These are phyloP conservation scores for Eucalyptus rudis DNA, from an alignment of 345 rosid genomes.

Conservation along the genomic window DNA sequence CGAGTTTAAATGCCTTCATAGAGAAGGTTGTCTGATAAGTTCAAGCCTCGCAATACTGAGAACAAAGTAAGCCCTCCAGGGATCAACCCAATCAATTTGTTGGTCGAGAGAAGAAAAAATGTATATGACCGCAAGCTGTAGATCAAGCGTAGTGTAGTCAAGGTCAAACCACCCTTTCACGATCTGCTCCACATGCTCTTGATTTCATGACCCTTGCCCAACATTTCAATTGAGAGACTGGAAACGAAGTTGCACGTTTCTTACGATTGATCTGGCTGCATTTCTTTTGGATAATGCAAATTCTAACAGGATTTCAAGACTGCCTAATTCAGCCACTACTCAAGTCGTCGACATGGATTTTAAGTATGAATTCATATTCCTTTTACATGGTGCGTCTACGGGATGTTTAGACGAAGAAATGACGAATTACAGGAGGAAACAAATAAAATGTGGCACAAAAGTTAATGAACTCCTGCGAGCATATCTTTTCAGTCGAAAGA, in stretches of 20 bases:
- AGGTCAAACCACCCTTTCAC: background rate
- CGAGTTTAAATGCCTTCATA: background rate
- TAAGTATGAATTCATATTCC: background rate
- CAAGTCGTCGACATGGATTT: background rate
- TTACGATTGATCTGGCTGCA: background rate
- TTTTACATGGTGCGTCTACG: background rate
- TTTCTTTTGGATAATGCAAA: background rate
- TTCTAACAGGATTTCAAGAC: background rate
- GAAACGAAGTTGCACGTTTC: background rate
- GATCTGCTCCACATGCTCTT: background rate
- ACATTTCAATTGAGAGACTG: background rate
- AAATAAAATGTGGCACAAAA: background rate
- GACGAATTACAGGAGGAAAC: background rate
- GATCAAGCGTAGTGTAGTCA: background rate
- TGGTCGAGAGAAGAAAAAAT: conserved; percentile 4
- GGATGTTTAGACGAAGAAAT: background rate
- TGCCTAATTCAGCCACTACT: background rate
- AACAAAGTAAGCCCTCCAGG: conserved; percentile 2
- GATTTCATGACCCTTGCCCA: background rate
- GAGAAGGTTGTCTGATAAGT: background rate
- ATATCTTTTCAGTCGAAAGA: background rate
- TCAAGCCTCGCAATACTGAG: background rate
- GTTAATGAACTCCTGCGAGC: background rate
- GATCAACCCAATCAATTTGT: conserved; percentile 1
- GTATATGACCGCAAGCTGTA: background rate